phyloP scores from a whole-genome alignment of 2,329 filamentous ascomycete genomes.

The Clonostachys sp. region DNA sequence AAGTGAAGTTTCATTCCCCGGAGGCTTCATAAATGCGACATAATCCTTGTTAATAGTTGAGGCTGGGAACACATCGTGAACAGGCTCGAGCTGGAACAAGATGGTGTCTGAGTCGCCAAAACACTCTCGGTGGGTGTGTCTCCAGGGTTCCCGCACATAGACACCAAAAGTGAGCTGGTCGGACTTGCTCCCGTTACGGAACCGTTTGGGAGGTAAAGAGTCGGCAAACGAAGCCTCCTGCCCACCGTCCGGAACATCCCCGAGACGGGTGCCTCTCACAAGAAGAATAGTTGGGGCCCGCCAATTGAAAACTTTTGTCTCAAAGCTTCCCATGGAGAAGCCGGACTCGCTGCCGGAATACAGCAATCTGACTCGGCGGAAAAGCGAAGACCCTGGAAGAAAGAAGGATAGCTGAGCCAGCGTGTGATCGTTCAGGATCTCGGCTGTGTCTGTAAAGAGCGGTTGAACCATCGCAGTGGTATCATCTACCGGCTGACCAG shows the following conservation, averaged over 20 bases:
- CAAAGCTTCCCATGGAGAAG: constrained; percentile 74
- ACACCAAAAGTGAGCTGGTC: constrained; percentile 61
- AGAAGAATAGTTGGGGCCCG: constrained; percentile 68
- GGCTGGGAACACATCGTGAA: constrained; percentile 67
- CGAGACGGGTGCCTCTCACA: constrained; percentile 60
- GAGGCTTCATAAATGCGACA: constrained; percentile 61
- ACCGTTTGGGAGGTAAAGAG: constrained; percentile 58
- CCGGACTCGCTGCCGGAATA: constrained; percentile 69
- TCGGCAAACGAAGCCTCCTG: constrained; percentile 54
- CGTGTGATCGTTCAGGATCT: constrained; percentile 60
- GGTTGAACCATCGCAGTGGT: constrained; percentile 32
- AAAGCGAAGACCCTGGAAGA: constrained; percentile 59
- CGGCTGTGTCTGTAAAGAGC: constrained; percentile 44
- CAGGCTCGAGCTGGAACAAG: constrained; percentile 68
- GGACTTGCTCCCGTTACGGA: constrained; percentile 43
- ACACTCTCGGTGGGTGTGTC: constrained; percentile 60
- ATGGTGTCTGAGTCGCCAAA: constrained; percentile 61
- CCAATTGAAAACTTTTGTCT: constrained; percentile 74
- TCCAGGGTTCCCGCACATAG: constrained; percentile 65
- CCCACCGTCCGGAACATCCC: constrained; percentile 39
- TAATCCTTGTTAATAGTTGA: constrained; percentile 64
- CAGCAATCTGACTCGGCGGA: constrained; percentile 59
- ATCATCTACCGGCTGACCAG: constrained; percentile 8
- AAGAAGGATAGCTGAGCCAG: constrained; percentile 72
- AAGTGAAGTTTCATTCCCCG: constrained; percentile 55